These are phyloP conservation scores for Phytopythium sindhum DNA, from an alignment of 352 stramenopile species.

Conservation along the genomic window DNA sequence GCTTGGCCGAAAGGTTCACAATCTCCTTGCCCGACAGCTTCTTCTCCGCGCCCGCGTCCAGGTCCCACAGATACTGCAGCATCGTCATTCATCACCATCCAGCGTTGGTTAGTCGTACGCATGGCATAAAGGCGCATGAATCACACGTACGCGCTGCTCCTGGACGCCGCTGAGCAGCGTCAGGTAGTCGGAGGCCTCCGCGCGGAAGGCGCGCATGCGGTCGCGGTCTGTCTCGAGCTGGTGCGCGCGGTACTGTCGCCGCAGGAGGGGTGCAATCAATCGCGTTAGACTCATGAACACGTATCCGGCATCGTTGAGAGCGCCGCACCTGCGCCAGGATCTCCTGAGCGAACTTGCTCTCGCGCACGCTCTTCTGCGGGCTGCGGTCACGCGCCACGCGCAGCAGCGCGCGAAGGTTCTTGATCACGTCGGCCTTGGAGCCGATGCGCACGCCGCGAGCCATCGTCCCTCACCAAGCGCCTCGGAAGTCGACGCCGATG, in stretches of 20 bases:
- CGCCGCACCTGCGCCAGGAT: slow-evolving; percentile 60
- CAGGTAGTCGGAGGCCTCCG: slow-evolving; percentile 67
- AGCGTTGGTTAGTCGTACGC: too few relatives aligned
- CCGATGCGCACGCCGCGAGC: slow-evolving; percentile 69
- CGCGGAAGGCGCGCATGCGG: slow-evolving; percentile 69
- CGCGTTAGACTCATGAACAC: background rate
- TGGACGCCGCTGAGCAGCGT: slow-evolving; percentile 65
- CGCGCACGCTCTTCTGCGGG: slow-evolving; percentile 33
- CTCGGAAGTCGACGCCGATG: background rate
- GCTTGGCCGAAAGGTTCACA: slow-evolving; percentile 68
- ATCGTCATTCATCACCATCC: slow-evolving; percentile 3
- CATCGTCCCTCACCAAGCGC: slow-evolving; percentile 29
- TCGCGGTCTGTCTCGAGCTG: slow-evolving; percentile 73
- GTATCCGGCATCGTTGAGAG: too few relatives aligned
- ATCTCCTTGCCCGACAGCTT: slow-evolving; percentile 69
- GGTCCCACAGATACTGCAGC: slow-evolving; percentile 57
- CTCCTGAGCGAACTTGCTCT: slow-evolving; percentile 71
- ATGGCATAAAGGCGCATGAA: too few relatives aligned
- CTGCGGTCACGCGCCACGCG: slow-evolving; percentile 61
- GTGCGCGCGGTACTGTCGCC: slow-evolving; percentile 52
- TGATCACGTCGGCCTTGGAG: slow-evolving; percentile 78
- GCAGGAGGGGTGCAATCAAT: slow-evolving; percentile 1
- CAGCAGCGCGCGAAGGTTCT: slow-evolving; percentile 71
- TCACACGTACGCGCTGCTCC: slow-evolving; percentile 63
- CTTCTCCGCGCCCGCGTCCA: slow-evolving; percentile 69